A percentile compares a stretch with the other conserved stretches of the same genome.
Conservation (phyloP, 768 basidiomycete species). For the Polyporus arcularius region DNA sequence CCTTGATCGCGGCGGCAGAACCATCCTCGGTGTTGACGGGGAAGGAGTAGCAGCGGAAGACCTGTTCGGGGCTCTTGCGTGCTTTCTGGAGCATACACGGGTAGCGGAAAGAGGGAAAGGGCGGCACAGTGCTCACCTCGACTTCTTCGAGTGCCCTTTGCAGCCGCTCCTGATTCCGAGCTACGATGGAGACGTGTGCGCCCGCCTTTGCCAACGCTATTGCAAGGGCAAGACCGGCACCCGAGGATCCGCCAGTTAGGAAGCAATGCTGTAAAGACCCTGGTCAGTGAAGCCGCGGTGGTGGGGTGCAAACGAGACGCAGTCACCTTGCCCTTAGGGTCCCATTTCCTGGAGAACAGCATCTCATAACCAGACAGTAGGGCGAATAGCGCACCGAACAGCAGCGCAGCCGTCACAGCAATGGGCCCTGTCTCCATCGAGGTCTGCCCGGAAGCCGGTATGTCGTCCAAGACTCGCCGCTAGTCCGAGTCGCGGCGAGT, state of each 20-base stretch:
- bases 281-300: not conserved
- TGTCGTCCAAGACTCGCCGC: too few relatives aligned
- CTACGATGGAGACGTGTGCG: slow-evolving; percentile 85
- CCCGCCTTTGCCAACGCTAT: slow-evolving; percentile 64
- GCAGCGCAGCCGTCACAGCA: not conserved
- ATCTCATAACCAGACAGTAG: slow-evolving; percentile 13
- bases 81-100: slow-evolving; percentile 6
- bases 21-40: slow-evolving; percentile 54
- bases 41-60: slow-evolving; percentile 66
- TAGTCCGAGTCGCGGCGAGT: too few relatives aligned
- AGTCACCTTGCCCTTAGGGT: slow-evolving; percentile 26
- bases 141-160: slow-evolving; percentile 59
- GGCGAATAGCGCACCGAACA: slow-evolving; percentile 5
- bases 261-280: slow-evolving; percentile 66
- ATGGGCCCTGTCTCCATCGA: too few relatives aligned
- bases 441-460: too few relatives aligned
- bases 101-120: not conserved
- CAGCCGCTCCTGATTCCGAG: slow-evolving; percentile 66
- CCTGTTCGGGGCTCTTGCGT: slow-evolving; percentile 58
- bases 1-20: slow-evolving; percentile 62
- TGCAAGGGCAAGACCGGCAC: slow-evolving; percentile 78
- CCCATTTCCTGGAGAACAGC: slow-evolving; percentile 31
- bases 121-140: slow-evolving; percentile 50
- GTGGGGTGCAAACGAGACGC: not conserved
- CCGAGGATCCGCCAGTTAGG: slow-evolving; percentile 81